Percentiles rank a stretch among this genome's conserved stretches.
phyloP scores from a whole-genome alignment of 768 basidiomycete species.

The Podaxis sp. region DNA sequence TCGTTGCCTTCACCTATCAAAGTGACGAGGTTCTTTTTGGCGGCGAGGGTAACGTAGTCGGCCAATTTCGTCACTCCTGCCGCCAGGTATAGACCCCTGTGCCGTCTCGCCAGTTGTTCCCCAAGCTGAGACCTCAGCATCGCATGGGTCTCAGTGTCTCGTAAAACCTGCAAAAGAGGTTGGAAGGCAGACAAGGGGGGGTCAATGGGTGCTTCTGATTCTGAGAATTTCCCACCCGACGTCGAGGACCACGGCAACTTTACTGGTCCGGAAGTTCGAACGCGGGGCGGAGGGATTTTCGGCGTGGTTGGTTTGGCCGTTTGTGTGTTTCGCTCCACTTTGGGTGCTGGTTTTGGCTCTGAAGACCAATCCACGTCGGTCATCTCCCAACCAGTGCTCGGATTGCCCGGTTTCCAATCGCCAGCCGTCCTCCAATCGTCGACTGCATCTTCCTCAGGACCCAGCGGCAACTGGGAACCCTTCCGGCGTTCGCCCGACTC shows the following conservation, averaged over 20 bases:
- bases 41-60: slow-evolving; percentile 10
- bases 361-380: background rate
- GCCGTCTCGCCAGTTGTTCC: background rate
- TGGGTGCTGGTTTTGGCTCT: background rate
- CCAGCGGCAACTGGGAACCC: background rate
- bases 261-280: background rate
- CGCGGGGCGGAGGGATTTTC: background rate
- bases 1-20: background rate
- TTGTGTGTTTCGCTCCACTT: background rate
- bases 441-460: background rate
- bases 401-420: background rate
- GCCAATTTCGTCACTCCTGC: slow-evolving; percentile 10
- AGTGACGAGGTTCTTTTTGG: slow-evolving; percentile 1
- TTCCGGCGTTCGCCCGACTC: background rate
- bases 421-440: slow-evolving; percentile 1
- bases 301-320: background rate
- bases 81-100: slow-evolving; percentile 1
- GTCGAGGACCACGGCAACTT: background rate
- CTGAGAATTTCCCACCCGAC: background rate
- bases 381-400: background rate
- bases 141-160: background rate
- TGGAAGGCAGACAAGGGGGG: background rate
- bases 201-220: background rate
- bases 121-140: slow-evolving; percentile 2
- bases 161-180: background rate